These are phyloP conservation scores for Solanum aculeatissimum DNA, from an alignment of 305 asterid genomes.

Conservation along the genomic window DNA sequence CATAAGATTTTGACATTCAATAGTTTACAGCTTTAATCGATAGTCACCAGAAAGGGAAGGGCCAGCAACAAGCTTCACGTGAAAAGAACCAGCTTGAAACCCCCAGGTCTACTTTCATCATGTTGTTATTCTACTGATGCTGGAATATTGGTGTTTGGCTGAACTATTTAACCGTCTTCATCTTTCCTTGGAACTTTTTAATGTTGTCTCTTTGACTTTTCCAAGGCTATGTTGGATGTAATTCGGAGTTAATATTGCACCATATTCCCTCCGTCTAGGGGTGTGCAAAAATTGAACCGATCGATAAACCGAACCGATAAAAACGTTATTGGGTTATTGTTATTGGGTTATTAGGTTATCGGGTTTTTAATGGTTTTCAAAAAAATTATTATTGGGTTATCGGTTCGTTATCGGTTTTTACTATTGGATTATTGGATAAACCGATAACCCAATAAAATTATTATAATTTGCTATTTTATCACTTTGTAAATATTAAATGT, in stretches of 20 bases:
- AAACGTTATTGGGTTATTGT: too few species aligned
- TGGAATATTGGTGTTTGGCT: neutral
- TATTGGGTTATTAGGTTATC: too few species aligned
- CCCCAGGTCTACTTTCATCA: slow-evolving; percentile 40
- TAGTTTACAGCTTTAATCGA: slow-evolving; percentile 65
- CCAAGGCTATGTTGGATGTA: neutral
- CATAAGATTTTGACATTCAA: slow-evolving; percentile 35
- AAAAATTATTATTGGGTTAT: too few species aligned
- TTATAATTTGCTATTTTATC: too few species aligned
- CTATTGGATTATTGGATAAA: too few species aligned
- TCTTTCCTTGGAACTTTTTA: neutral
- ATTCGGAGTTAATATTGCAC: neutral
- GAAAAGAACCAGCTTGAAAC: slow-evolving; percentile 52
- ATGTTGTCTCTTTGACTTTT: neutral
- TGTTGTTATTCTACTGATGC: neutral
- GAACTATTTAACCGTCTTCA: neutral
- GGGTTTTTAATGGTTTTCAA: too few species aligned
- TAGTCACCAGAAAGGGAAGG: slow-evolving; percentile 48
- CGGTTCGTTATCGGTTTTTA: too few species aligned
- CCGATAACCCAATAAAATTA: too few species aligned
- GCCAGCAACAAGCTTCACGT: slow-evolving; percentile 50
- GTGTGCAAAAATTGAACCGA: too few species aligned
- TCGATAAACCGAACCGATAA: too few species aligned
- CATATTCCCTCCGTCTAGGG: too few species aligned
- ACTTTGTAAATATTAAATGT: too few species aligned